Base-by-base conservation (phyloP, 176 grass and related monocot genomes). In the Bromus sterilis region DNA sequence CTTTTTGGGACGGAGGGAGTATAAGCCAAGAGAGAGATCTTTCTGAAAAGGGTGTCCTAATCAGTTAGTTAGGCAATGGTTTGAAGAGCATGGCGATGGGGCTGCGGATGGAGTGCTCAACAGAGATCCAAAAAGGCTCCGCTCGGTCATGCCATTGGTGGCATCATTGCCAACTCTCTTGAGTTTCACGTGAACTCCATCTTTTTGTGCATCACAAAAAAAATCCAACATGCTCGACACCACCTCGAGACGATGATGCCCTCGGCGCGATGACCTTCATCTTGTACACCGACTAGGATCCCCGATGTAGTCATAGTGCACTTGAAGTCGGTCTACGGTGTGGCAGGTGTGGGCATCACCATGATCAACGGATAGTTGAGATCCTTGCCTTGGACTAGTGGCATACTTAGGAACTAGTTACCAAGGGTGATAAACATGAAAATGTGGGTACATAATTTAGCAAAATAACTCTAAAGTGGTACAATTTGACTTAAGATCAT, bases 311-410 rank as follows among this genome's bases (percentile, higher is more conserved):
- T 89, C 66, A 89, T 83, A 10, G 75, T 67, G 21, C 77, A 75
- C 51, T 33, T 63, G 44, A 89, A 65, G 36, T 70, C 71, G 9
- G 44, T 60, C 44, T 29, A 20, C 7, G n/a, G 55, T 56, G 44
- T 56, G 0, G 43, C 63, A 18, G 11, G 12, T 21, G 53, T 71
- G 28, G 86, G 70, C 4, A 41, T 65, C 43, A 88, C 85, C 14
- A 51, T 67, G 29, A 92, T 82, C 37, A 87, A 88, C 2, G 87
- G 87, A 59, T 90, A 95, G 85, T 93, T 96, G 9, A 92, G 80
- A 64, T 96, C 79, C 76, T 86, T 86, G 69, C 84, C 82, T 1
- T 74, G 34, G 4, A 92, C 79, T 67, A 51, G 16, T 51, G 48
- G 6, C 6, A 0, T 15, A 51, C 2, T 20, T 51, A 51, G 48